Evolutionary conservation across 495 filamentous ascomycete genomes (phyloP), one percentile per base, ranked within the genome.

Genomic region (Darksidea phi): DNA sequence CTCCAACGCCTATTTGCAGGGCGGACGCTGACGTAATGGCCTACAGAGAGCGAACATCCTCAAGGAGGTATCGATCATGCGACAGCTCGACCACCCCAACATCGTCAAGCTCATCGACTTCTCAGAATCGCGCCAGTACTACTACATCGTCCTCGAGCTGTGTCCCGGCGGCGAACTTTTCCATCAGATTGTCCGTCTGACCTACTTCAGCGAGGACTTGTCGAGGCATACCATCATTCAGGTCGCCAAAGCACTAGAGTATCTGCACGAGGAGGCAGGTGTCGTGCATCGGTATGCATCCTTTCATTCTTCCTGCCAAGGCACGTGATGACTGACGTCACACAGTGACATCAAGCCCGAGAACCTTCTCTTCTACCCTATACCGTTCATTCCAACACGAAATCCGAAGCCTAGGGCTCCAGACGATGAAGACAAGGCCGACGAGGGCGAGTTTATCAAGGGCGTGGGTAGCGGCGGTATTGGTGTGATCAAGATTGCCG

Each of bases 61-160:
- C 48, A 98, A 98, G 73, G 94, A 98, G 72, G 95, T 98, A 12
- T 91, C 96, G 72, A 97, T 98, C 72, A 98, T 98, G 94, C 89
- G 90, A 43, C 87, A 91, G 68, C 79, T 97, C 48, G 91, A 97
- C 64, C 95, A 98, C 66, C 91, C 91, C 20, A 97, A 97, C 69
- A 90, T 98, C 67, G 84, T 95, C 75, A 91, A 89, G 67, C 82
- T 98, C 20, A 81, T 97, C 65, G 88, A 95, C 67, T 98, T 98
- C 69, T 88, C 88, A 54, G 94, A 98, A 75, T 95, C 91, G 7
- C 82, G 79, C 37, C 91, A 97, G 75, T 96, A 96, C 69, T 98
- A 98, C 71, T 98, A 93, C 75, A 96, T 98, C 65, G 83, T 98
- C 49, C 82, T 98, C 36, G 95, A 98, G 74, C 84, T 98, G 36